Conservation (phyloP, 2,329 filamentous ascomycete species). For the Pestalotiopsis sp. region DNA sequence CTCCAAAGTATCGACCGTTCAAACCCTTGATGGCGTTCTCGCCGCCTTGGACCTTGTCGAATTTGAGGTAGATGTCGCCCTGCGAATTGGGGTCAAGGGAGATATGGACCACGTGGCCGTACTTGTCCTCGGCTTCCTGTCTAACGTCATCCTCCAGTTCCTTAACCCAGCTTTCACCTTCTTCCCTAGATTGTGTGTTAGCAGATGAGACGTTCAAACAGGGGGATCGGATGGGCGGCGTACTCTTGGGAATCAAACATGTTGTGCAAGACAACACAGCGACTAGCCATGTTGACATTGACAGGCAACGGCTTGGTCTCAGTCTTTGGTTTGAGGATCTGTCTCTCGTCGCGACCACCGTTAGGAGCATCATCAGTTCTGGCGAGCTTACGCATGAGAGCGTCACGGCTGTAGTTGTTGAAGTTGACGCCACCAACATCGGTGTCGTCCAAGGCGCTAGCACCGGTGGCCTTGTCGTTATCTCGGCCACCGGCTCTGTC, state of each 20-base stretch:
- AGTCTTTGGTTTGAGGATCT: constrained; percentile 76
- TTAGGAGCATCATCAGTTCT: constrained; percentile 81
- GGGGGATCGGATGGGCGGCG: constrained; percentile 40
- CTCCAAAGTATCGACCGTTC: constrained; percentile 95
- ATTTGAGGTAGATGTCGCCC: constrained; percentile 98
- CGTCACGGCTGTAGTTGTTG: constrained; percentile 98
- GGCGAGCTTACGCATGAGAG: constrained; percentile 97
- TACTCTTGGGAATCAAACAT: constrained; percentile 94
- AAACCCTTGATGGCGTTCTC: constrained; percentile 98
- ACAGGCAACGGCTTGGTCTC: constrained; percentile 78
- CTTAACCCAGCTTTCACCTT: constrained; percentile 86
- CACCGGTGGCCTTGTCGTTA: constrained; percentile 86
- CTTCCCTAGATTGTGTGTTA: constrained; percentile 64
- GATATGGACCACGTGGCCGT: constrained; percentile 97
- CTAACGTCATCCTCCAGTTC: constrained; percentile 93
- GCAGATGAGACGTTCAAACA: constrained; percentile 15
- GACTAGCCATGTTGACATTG: constrained; percentile 88
- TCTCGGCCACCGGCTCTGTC: constrained; percentile 89
- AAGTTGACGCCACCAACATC: constrained; percentile 99
- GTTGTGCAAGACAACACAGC: constrained; percentile 92
- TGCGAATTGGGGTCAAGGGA: constrained; percentile 89
- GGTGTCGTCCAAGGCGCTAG: constrained; percentile 94
- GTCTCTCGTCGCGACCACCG: constrained; percentile 68
- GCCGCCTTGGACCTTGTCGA: constrained; percentile 91
- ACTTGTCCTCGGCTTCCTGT: constrained; percentile 90